phyloP scores from a whole-genome alignment of 352 stramenopile species.

The Salisapilia sapeloensis region DNA sequence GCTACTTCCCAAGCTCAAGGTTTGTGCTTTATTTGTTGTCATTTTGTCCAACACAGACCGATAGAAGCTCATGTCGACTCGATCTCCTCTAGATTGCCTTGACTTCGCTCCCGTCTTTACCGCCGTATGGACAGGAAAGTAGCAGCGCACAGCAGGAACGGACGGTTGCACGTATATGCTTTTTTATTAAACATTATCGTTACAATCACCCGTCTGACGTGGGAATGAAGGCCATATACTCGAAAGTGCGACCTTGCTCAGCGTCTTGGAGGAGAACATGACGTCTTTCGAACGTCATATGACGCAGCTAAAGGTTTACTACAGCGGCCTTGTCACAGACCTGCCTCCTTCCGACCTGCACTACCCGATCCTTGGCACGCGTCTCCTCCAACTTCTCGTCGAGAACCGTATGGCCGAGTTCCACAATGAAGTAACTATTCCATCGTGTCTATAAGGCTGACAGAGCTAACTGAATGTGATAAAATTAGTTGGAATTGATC shows the following conservation, averaged over 20 bases:
- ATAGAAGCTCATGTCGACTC: background rate
- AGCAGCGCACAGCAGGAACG: constrained; percentile 45
- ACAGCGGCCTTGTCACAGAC: constrained; percentile 22
- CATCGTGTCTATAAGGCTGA: background rate
- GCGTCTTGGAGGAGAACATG: constrained; percentile 73
- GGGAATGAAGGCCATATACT: constrained; percentile 48
- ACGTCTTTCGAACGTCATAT: constrained; percentile 77
- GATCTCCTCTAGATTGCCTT: constrained; percentile 46
- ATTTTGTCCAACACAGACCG: background rate
- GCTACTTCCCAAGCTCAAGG: constrained; percentile 44
- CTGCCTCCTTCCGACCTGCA: constrained; percentile 54
- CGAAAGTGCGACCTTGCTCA: constrained; percentile 80
- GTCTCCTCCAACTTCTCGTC: constrained; percentile 80
- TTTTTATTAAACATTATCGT: background rate
- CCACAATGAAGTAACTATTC: constrained; percentile 76
- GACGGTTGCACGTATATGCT: constrained; percentile 43
- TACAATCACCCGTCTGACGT: background rate
- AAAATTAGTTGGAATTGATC: constrained; percentile 79
- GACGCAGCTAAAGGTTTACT: constrained; percentile 82
- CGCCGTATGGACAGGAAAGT: constrained; percentile 34
- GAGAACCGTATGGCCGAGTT: constrained; percentile 89
- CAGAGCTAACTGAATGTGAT: no score
- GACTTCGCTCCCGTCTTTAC: constrained; percentile 68
- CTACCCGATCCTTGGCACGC: constrained; percentile 77
- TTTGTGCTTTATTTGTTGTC: constrained; percentile 4